These are phyloP conservation scores for Tuber melanosporum DNA, from an alignment of 495 filamentous ascomycete genomes.

Conservation along the genomic window DNA sequence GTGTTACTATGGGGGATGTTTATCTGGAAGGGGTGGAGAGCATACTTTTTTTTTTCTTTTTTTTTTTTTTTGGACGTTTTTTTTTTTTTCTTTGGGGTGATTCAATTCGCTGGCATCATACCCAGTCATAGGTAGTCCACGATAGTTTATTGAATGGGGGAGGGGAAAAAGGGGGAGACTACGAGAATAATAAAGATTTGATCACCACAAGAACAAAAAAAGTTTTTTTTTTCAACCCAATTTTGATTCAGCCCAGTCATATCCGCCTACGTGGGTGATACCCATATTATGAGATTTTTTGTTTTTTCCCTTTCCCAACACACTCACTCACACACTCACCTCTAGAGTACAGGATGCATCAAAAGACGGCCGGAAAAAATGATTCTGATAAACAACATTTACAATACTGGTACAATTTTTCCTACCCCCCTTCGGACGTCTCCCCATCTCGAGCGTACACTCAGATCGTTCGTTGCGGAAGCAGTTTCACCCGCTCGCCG, in stretches of 20 bases:
- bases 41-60: slow-evolving; percentile 15
- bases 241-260: slow-evolving; percentile 5
- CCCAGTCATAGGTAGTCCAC: slow-evolving; percentile 2
- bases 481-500: slow-evolving; percentile 1
- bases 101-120: neutral
- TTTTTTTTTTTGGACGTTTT: slow-evolving; percentile 25
- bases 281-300: neutral
- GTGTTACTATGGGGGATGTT: neutral
- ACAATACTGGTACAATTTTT: neutral
- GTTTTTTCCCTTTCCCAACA: neutral
- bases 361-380: neutral
- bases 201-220: slow-evolving; percentile 20
- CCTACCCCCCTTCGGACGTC: neutral
- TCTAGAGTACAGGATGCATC: neutral
- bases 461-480: neutral
- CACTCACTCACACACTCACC: neutral
- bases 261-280: slow-evolving; percentile 2
- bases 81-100: slow-evolving; percentile 17
- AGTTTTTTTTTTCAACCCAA: neutral
- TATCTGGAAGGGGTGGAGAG: slow-evolving; percentile 2
- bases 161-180: slow-evolving; percentile 1
- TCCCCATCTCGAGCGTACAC: neutral
- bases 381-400: neutral
- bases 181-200: slow-evolving; percentile 19
- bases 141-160: slow-evolving; percentile 12